Evolutionary conservation across 805 yeast species (phyloP), one percentile per base, ranked within the genome.

Genomic region (Saccharomycopsis amapae): DNA sequence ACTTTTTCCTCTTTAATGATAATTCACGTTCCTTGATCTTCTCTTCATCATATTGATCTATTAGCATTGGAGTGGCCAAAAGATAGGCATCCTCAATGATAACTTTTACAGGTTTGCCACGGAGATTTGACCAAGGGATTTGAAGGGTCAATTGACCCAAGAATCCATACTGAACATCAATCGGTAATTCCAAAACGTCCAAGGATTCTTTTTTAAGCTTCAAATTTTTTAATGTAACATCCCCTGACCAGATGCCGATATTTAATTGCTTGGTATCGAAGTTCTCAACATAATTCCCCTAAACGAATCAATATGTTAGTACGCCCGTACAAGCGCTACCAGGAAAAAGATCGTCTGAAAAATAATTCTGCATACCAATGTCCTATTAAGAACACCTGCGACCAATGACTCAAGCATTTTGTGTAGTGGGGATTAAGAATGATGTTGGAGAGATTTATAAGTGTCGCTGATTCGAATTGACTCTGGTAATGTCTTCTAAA

Each of bases 201-300:
- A 93, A 68, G 2, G 96, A 87, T 60, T 89, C 97, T 51, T 84
- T 82, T 64, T 85, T 87, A 49, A 93, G 68, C 47, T 81, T 74
- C 51, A 94, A 72, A 60, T 89, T 80, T 51, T 72, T 73, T 45
- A 93, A 69, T 60, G 85, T 85, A 25, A 89, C 97, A 68, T 93
- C 97, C 31, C 99, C 99, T 57, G 88, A 78, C 96, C 97, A 89
- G 28, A 93, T 88, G 4, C 97, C 98, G 45, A 93, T 89, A 56
- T 93, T 89, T 57, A 93, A 68, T 59, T 93, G 96, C 55, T 85
- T 85, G 15, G 97, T 88, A 65, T 93, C 98, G 62, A 93, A 93
- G 64, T 94, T 85, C 65, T 94, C 95, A 40, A 90, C 88, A 62
- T 88, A 87, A 25, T 78, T 70, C 1, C 87, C 87, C 56, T 61